A percentile compares a stretch with the other conserved stretches of the same genome.
Evolutionary conservation across 345 rosid species (phyloP).

Genomic region (Aurinia saxatilis): DNA sequence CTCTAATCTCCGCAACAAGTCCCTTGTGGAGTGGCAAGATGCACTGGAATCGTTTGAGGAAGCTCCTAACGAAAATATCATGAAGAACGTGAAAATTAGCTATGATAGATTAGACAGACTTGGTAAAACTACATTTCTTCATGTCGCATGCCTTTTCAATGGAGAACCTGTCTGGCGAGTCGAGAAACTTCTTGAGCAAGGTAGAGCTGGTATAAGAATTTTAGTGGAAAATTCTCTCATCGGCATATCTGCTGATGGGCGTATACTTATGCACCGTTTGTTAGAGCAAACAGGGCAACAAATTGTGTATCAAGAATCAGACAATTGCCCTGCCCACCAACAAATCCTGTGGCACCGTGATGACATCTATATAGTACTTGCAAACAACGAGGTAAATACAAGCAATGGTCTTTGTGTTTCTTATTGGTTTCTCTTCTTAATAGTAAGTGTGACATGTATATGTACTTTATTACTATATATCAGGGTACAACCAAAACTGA

Average conservation of each 20-base stretch:
- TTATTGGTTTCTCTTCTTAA: no score
- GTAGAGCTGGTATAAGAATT: neutral
- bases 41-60: neutral
- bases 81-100: neutral
- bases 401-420: neutral
- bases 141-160: no score
- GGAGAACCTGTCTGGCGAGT: neutral
- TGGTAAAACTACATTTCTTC: neutral
- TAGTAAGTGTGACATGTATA: no score
- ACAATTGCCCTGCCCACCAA: neutral
- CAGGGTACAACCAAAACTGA: neutral
- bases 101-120: neutral
- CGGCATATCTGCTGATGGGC: neutral
- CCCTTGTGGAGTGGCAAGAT: neutral
- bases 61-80: neutral
- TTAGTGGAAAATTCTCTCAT: constrained; percentile 16
- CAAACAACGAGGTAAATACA: constrained; percentile 1
- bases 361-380: neutral
- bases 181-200: neutral
- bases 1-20: neutral
- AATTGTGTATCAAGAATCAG: neutral
- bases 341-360: constrained; percentile 1
- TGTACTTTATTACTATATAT: neutral
- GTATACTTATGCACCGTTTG: neutral
- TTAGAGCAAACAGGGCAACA: neutral